Percentiles rank a stretch among this genome's conserved stretches.
These are phyloP conservation scores for Penicillium samsonianum DNA, from an alignment of 495 filamentous ascomycete species.

Conservation along the genomic window DNA sequence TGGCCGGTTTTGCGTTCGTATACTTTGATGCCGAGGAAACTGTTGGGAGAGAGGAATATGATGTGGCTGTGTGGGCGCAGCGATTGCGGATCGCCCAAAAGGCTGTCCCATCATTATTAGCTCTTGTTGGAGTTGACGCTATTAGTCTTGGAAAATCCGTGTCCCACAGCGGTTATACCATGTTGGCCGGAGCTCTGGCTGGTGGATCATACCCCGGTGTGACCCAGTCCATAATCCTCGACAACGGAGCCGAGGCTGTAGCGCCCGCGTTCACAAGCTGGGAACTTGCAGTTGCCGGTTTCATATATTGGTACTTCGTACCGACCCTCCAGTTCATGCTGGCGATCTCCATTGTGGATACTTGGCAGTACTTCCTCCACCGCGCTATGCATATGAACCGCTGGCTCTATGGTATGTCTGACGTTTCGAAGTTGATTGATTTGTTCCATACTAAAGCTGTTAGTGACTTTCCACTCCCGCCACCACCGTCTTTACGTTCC, in stretches of 20 bases:
- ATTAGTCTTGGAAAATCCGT: slow-evolving; percentile 38
- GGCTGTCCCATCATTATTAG: slow-evolving; percentile 60
- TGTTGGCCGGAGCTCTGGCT: slow-evolving; percentile 66
- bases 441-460: slow-evolving; percentile 14
- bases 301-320: slow-evolving; percentile 76
- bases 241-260: slow-evolving; percentile 35
- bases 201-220: slow-evolving; percentile 70
- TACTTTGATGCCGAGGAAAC: slow-evolving; percentile 65
- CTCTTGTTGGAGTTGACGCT: slow-evolving; percentile 45
- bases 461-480: slow-evolving; percentile 85
- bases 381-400: slow-evolving; percentile 92
- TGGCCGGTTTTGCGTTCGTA: slow-evolving; percentile 59
- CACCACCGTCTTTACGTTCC: slow-evolving; percentile 97
- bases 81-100: slow-evolving; percentile 70
- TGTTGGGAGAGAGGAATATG: slow-evolving; percentile 75
- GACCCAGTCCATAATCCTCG: slow-evolving; percentile 36
- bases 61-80: slow-evolving; percentile 79
- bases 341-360: slow-evolving; percentile 77
- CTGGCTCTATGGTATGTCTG: slow-evolving; percentile 89
- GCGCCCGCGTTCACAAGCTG: slow-evolving; percentile 54
- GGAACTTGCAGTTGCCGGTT: slow-evolving; percentile 72
- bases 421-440: background rate
- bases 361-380: slow-evolving; percentile 97
- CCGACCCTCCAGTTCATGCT: slow-evolving; percentile 72
- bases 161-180: slow-evolving; percentile 53